Percentiles rank a stretch among this genome's conserved stretches.
Evolutionary conservation across 2,329 filamentous ascomycete species (phyloP).

Genomic region (Helminthosporium solani): DNA sequence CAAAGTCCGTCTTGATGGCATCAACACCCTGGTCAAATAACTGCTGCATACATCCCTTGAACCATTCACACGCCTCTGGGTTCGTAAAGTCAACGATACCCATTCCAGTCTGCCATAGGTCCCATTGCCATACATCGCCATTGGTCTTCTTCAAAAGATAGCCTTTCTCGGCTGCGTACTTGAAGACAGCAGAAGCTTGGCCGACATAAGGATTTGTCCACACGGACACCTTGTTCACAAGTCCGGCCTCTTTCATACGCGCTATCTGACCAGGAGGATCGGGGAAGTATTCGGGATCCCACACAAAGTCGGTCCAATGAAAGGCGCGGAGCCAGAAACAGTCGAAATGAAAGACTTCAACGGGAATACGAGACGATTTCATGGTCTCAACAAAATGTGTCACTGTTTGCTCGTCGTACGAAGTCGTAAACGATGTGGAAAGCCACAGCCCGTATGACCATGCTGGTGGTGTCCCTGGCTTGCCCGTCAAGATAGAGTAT

Average conservation of each 20-base stretch:
- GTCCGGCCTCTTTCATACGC: conserved; percentile 62
- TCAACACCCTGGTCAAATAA: conserved; percentile 71
- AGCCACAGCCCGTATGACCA: conserved; percentile 80
- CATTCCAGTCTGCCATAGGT: conserved; percentile 77
- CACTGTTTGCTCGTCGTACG: conserved; percentile 70
- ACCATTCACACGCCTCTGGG: conserved; percentile 67
- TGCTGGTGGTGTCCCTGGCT: conserved; percentile 63
- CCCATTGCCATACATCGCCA: conserved; percentile 73
- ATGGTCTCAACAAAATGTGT: conserved; percentile 69
- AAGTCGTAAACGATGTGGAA: conserved; percentile 73
- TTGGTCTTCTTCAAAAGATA: conserved; percentile 69
- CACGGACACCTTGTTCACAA: conserved; percentile 64
- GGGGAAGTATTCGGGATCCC: conserved; percentile 67
- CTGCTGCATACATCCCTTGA: conserved; percentile 58
- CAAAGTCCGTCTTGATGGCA: conserved; percentile 74
- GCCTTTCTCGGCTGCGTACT: conserved; percentile 63
- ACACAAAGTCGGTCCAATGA: conserved; percentile 74
- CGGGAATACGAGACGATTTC: conserved; percentile 62
- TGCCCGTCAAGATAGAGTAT: conserved; percentile 68
- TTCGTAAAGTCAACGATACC: conserved; percentile 74
- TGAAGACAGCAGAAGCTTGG: conserved; percentile 67
- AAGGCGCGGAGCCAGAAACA: conserved; percentile 78
- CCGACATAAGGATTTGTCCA: conserved; percentile 78
- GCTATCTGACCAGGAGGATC: conserved; percentile 65
- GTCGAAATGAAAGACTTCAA: conserved; percentile 75